These are phyloP conservation scores for Orbilia quercus DNA, from an alignment of 2,329 filamentous ascomycete genomes.

Conservation along the genomic window DNA sequence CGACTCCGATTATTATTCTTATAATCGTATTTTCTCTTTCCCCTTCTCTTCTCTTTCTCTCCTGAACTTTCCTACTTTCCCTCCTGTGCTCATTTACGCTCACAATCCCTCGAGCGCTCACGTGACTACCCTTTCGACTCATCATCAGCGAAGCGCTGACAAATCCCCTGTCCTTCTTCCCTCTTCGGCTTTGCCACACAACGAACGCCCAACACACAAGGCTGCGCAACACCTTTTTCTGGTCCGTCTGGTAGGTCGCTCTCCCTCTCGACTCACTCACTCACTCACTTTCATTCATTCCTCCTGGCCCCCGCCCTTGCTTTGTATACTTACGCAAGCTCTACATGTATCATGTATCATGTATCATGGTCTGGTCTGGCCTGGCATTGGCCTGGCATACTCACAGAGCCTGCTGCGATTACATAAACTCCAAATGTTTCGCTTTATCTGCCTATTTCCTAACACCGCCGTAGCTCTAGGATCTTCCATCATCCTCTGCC, in stretches of 20 bases:
- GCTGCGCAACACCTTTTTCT: constrained; percentile 12
- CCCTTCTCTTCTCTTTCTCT: constrained; percentile 4
- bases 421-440: constrained; percentile 9
- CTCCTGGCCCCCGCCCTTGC: constrained; percentile 15
- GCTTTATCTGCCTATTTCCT: constrained; percentile 38
- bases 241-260: background rate
- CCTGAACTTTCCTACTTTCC: background rate
- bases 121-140: constrained; percentile 6
- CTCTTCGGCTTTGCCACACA: constrained; percentile 52
- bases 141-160: constrained; percentile 47
- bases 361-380: background rate
- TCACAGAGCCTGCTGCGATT: background rate
- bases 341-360: too few relatives aligned
- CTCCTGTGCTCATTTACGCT: constrained; percentile 7
- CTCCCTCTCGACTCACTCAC: background rate
- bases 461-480: constrained; percentile 44
- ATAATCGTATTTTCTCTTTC: constrained; percentile 1
- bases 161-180: constrained; percentile 35
- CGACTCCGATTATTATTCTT: constrained; percentile 28
- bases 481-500: constrained; percentile 26
- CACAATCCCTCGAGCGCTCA: constrained; percentile 1
- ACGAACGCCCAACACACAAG: constrained; percentile 34
- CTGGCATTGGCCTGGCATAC: background rate
- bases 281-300: constrained; percentile 21
- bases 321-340: background rate